Percentiles rank a stretch among this genome's conserved stretches.
Evolutionary conservation across 257 asterid genomes (phyloP).

Genomic region (Solanum chmielewskii): DNA sequence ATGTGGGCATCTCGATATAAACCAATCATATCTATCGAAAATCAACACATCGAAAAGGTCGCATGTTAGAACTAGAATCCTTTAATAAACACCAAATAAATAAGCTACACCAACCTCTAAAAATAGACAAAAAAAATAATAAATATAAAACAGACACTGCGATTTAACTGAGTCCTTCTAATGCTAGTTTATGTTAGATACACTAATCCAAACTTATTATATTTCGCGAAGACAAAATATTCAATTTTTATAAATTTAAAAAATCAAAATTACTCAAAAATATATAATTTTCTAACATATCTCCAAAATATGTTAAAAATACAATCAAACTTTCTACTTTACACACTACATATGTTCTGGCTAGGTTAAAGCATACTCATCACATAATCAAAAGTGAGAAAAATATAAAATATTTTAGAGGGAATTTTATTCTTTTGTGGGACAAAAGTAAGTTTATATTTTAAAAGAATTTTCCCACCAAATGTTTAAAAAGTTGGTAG

Average conservation of each 20-base stretch:
- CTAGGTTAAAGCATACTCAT: background rate
- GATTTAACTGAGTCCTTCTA: fast-evolving
- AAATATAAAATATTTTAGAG: background rate
- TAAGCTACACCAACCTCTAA: background rate
- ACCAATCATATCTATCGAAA: background rate
- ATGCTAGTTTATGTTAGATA: background rate
- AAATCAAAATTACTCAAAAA: background rate
- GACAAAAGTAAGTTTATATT: background rate
- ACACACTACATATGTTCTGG: background rate
- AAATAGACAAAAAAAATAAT: background rate
- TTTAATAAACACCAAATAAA: background rate
- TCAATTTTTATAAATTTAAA: background rate
- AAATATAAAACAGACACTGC: background rate
- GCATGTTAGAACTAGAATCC: background rate
- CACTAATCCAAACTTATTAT: background rate
- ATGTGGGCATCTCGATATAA: background rate
- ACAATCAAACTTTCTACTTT: background rate
- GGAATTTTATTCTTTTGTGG: background rate
- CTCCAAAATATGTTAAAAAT: background rate
- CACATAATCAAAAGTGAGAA: background rate
- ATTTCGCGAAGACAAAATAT: background rate
- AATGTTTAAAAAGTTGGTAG: background rate
- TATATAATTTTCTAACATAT: background rate
- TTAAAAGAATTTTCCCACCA: background rate
- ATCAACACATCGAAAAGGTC: background rate